Evolutionary conservation across 306 rosid genomes (phyloP).

Genomic region (Lathyrus oleraceus): DNA sequence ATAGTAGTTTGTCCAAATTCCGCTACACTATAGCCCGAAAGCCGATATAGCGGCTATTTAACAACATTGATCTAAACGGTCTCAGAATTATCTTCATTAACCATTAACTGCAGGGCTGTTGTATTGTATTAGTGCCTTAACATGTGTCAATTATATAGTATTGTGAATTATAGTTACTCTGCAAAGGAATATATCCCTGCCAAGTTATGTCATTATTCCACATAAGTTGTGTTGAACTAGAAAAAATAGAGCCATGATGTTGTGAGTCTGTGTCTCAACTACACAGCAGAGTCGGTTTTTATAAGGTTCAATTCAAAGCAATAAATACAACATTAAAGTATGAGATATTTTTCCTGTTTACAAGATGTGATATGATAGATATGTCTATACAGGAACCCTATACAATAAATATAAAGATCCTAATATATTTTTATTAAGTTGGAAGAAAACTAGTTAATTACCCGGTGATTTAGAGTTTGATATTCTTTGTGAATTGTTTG

Average conservation of each 20-base stretch:
- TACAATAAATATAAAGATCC: neutral
- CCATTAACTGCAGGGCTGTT: conserved; percentile 6
- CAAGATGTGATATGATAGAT: neutral
- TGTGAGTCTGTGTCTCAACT: neutral
- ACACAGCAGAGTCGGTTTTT: neutral
- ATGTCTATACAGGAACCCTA: neutral
- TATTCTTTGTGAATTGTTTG: conserved; percentile 20
- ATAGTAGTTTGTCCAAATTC: too few relatives aligned
- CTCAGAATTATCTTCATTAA: conserved; percentile 3
- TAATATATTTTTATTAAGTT: neutral
- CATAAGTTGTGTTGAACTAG: neutral
- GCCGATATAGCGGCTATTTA: too few relatives aligned
- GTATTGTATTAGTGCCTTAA: conserved; percentile 6
- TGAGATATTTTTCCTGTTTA: neutral
- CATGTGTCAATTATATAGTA: conserved; percentile 10
- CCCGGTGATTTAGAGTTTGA: conserved; percentile 23
- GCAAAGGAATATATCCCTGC: neutral
- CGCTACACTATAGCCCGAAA: too few relatives aligned
- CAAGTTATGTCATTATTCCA: conserved; percentile 6
- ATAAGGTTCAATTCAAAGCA: neutral
- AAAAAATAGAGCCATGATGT: neutral
- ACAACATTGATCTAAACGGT: neutral
- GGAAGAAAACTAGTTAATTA: neutral
- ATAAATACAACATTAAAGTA: neutral
- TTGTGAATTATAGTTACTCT: neutral